Conservation (phyloP, 2,329 filamentous ascomycete genomes). For the Neonectria magnoliae region DNA sequence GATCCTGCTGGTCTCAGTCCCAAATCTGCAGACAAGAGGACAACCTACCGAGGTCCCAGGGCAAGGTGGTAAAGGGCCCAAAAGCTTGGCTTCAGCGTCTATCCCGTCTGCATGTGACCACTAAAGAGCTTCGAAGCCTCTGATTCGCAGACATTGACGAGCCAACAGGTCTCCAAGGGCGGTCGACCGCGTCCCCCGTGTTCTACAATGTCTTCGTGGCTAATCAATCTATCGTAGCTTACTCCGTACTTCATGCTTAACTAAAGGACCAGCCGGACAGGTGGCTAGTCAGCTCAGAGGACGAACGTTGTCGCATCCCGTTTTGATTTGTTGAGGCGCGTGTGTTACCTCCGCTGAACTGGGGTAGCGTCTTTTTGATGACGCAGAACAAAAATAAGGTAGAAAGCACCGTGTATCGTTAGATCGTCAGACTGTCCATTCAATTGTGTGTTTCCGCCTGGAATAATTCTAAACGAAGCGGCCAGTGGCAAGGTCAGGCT, state of each 20-base stretch:
- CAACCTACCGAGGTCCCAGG: conserved; percentile 5
- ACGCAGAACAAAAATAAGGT: neutral
- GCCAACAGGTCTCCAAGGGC: conserved; percentile 1
- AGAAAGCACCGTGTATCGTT: neutral
- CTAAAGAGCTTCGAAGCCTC: conserved; percentile 11
- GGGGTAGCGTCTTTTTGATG: conserved; percentile 20
- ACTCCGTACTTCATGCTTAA: neutral
- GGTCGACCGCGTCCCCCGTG: conserved; percentile 21
- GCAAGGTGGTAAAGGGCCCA: neutral
- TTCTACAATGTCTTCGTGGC: conserved; percentile 13
- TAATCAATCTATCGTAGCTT: conserved; percentile 8
- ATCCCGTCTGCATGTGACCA: conserved; percentile 11
- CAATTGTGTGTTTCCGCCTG: neutral
- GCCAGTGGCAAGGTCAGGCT: no score
- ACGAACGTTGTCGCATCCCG: neutral
- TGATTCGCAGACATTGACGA: conserved; percentile 7
- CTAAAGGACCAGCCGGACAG: neutral
- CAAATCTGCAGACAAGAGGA: neutral
- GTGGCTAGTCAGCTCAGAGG: neutral
- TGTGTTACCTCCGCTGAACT: conserved; percentile 37
- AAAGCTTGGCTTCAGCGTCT: neutral
- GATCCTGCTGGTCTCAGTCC: conserved; percentile 19
- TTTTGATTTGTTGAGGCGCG: conserved; percentile 12
- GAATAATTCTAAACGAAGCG: neutral
- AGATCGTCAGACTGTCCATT: neutral